Evolutionary conservation across 148 eudicot species (phyloP).

Genomic region (Chenopodium berlandieri): DNA sequence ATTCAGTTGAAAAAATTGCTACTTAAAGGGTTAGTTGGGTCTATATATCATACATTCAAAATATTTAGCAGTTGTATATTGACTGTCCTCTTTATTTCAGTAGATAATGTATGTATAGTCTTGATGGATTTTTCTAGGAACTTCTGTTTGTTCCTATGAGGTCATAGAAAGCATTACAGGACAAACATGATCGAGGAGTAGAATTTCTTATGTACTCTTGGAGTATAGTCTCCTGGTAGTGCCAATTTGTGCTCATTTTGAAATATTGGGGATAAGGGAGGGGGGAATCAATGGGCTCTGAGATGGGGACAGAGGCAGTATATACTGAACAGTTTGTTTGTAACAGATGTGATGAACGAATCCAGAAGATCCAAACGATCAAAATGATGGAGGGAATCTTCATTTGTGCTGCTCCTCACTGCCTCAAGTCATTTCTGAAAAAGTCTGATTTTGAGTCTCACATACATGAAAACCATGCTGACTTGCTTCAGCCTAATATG

Average conservation of each 20-base stretch:
- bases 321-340: background rate
- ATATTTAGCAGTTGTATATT: no score
- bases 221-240: background rate
- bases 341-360: slow-evolving; percentile 83
- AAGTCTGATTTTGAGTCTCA: slow-evolving; percentile 79
- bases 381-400: slow-evolving; percentile 90
- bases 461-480: slow-evolving; percentile 51
- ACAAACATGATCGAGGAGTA: background rate
- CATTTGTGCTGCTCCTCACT: slow-evolving; percentile 90
- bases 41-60: no score
- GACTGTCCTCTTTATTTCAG: no score
- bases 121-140: background rate
- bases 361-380: slow-evolving; percentile 91
- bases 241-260: slow-evolving; percentile 9
- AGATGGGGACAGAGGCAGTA: background rate
- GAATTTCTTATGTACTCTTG: background rate
- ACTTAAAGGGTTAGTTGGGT: no score
- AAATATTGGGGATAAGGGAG: background rate
- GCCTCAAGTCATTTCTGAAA: slow-evolving; percentile 82
- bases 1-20: no score
- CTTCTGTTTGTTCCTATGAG: background rate
- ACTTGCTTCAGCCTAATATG: slow-evolving; percentile 58
- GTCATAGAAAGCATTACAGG: background rate
- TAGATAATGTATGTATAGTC: no score
- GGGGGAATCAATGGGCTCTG: no score